Evolutionary conservation across 768 basidiomycete species (phyloP), one percentile per base, ranked within the genome.

Genomic region (Antrodiella citrinella): DNA sequence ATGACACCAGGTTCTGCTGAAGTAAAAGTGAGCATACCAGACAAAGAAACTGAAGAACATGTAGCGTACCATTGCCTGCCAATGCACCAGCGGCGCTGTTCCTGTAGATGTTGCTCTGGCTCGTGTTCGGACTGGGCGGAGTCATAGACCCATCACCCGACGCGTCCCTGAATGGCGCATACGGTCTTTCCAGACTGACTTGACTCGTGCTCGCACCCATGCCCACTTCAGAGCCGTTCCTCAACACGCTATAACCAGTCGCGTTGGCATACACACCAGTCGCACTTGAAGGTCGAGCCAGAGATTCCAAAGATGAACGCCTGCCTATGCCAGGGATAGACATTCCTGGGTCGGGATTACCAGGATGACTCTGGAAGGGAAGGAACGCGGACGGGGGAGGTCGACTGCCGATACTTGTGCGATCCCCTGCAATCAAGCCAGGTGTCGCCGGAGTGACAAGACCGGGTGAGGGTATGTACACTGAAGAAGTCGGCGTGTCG

Each of bases 341-440:
- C 1, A 69, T 70, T 12, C 75, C 67, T 0, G 82, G 79, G 58
- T 84, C 84, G 7, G 83, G 79, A 61, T 83, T 85, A 13, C 83
- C 82, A 0, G 77, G 71, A 59, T 85, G 74, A 0, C 77, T 73
- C 59, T 83, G 77, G 70, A 81, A 82, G 12, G 81, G 81, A 0
- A 75, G 75, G 0, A 73, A 75, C 3, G 68, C 59, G 19, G 59
- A 54, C 10, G 48, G 48, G 44, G 48, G 21, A 3, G 26, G 54
- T 30, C 38, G 54, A n/a, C n/a, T n/a, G n/a, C n/a, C n/a, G n/a
- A n/a, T n/a, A n/a, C n/a, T n/a, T n/a, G n/a, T n/a, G n/a, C n/a
- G n/a, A n/a, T n/a, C n/a, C n/a, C n/a, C n/a, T n/a, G n/a, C n/a
- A n/a, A n/a, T n/a, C n/a, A n/a, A n/a, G n/a, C n/a, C n/a, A n/a